A percentile compares a stretch with the other conserved stretches of the same genome.
Evolutionary conservation across 2,329 filamentous ascomycete genomes (phyloP).

Genomic region (Cladorrhinum sp.): DNA sequence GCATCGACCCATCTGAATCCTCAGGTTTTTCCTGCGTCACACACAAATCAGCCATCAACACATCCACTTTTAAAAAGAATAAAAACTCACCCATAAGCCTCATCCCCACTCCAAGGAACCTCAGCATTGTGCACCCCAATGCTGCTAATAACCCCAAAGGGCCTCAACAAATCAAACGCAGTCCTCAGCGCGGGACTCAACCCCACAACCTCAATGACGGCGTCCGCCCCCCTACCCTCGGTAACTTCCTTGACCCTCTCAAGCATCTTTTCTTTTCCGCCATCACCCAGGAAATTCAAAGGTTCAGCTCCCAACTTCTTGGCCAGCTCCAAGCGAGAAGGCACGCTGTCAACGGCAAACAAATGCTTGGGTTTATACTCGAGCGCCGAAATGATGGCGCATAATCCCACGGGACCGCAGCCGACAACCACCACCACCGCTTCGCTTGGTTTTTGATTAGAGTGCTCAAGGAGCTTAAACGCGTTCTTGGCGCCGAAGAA

Average conservation of each 20-base stretch:
- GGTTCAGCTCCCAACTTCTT: constrained; percentile 74
- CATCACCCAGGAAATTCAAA: constrained; percentile 75
- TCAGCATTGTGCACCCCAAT: constrained; percentile 74
- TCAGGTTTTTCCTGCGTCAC: constrained; percentile 62
- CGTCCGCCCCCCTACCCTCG: constrained; percentile 78
- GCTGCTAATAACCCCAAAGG: constrained; percentile 70
- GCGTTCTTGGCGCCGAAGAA: constrained; percentile 81
- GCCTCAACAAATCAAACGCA: constrained; percentile 67
- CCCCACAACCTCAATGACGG: constrained; percentile 77
- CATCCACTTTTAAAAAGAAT: background rate
- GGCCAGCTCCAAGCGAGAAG: constrained; percentile 70
- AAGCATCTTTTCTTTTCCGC: constrained; percentile 59
- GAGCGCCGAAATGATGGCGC: constrained; percentile 74
- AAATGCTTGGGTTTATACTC: constrained; percentile 72
- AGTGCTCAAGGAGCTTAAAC: constrained; percentile 57
- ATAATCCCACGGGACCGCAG: constrained; percentile 82
- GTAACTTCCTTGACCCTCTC: constrained; percentile 71
- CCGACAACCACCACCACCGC: constrained; percentile 77
- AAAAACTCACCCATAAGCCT: constrained; percentile 51
- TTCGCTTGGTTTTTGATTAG: constrained; percentile 54
- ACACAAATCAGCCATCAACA: constrained; percentile 30
- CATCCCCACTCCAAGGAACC: constrained; percentile 64
- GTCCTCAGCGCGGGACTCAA: constrained; percentile 66
- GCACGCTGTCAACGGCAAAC: constrained; percentile 76
- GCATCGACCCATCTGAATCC: constrained; percentile 72